Conservation (phyloP, 352 stramenopile species). For the Pythium apleroticum region DNA sequence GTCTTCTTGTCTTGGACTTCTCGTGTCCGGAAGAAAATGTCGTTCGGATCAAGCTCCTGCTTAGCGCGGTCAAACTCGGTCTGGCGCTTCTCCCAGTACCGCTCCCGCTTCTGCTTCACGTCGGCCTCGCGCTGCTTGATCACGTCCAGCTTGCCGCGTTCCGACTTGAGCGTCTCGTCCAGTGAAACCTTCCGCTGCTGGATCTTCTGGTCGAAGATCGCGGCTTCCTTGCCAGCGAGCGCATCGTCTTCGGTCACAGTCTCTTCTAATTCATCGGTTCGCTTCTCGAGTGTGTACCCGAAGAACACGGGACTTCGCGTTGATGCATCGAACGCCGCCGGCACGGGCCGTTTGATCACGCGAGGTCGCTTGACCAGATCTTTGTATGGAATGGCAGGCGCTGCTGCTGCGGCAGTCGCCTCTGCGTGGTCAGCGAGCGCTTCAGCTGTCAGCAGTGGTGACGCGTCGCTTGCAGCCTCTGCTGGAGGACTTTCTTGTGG, state of each 20-base stretch:
- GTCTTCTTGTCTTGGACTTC: slow-evolving; percentile 63
- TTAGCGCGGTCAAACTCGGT: slow-evolving; percentile 65
- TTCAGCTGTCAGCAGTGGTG: slow-evolving; percentile 20
- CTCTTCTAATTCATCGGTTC: slow-evolving; percentile 39
- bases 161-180: slow-evolving; percentile 33
- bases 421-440: slow-evolving; percentile 32
- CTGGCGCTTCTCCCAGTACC: slow-evolving; percentile 60
- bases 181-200: slow-evolving; percentile 36
- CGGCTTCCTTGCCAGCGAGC: slow-evolving; percentile 36
- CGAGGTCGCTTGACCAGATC: slow-evolving; percentile 42
- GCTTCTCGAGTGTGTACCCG: slow-evolving; percentile 53
- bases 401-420: slow-evolving; percentile 18
- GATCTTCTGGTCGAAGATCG: slow-evolving; percentile 59
- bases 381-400: slow-evolving; percentile 27
- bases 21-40: slow-evolving; percentile 74
- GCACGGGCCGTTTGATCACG: slow-evolving; percentile 48
- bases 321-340: slow-evolving; percentile 43
- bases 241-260: slow-evolving; percentile 33
- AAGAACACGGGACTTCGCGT: slow-evolving; percentile 70
- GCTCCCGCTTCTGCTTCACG: slow-evolving; percentile 47
- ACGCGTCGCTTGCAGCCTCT: background rate
- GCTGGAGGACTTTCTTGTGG: background rate
- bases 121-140: slow-evolving; percentile 52
- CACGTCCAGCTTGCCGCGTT: slow-evolving; percentile 60
- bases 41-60: slow-evolving; percentile 72